phyloP scores from a whole-genome alignment of 2,329 filamentous ascomycete species.

The Sclerotinia sclerotiorum region DNA sequence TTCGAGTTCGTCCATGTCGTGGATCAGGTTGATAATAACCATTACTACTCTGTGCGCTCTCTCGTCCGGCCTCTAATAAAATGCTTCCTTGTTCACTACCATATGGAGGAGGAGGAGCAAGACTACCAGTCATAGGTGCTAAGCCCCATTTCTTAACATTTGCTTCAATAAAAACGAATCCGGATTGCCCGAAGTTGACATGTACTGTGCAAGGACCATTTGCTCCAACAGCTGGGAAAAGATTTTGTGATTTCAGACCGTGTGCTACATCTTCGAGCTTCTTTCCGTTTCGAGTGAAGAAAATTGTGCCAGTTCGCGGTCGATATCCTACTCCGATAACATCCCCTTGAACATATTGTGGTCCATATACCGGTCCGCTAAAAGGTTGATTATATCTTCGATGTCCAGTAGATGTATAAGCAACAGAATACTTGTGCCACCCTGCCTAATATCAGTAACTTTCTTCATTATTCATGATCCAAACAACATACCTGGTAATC shows the following conservation, averaged over 20 bases:
- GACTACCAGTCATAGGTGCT: slow-evolving; percentile 89
- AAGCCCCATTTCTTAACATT: slow-evolving; percentile 99
- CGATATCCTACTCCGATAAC: slow-evolving; percentile 95
- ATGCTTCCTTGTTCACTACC: slow-evolving; percentile 97
- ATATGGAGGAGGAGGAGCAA: slow-evolving; percentile 94
- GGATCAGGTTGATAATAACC: slow-evolving; percentile 42
- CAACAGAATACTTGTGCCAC: slow-evolving; percentile 88
- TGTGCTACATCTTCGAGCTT: slow-evolving; percentile 93
- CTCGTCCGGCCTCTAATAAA: slow-evolving; percentile 78
- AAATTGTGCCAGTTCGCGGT: slow-evolving; percentile 89
- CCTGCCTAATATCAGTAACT: slow-evolving; percentile 50
- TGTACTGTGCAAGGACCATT: slow-evolving; percentile 91
- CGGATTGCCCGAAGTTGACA: slow-evolving; percentile 96
- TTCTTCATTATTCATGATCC: slow-evolving; percentile 10
- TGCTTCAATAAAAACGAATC: slow-evolving; percentile 98
- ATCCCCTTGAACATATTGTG: slow-evolving; percentile 85
- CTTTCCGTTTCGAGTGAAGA: slow-evolving; percentile 98
- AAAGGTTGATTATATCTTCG: slow-evolving; percentile 95
- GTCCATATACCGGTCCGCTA: slow-evolving; percentile 73
- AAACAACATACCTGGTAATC: slow-evolving; percentile 73
- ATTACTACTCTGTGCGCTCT: slow-evolving; percentile 50
- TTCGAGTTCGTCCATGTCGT: slow-evolving; percentile 69
- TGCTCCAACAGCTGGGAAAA: slow-evolving; percentile 95
- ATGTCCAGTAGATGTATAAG: slow-evolving; percentile 84
- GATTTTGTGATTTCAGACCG: slow-evolving; percentile 90